phyloP scores from a whole-genome alignment of 2,329 filamentous ascomycete genomes.

The Sporothrix humicola region DNA sequence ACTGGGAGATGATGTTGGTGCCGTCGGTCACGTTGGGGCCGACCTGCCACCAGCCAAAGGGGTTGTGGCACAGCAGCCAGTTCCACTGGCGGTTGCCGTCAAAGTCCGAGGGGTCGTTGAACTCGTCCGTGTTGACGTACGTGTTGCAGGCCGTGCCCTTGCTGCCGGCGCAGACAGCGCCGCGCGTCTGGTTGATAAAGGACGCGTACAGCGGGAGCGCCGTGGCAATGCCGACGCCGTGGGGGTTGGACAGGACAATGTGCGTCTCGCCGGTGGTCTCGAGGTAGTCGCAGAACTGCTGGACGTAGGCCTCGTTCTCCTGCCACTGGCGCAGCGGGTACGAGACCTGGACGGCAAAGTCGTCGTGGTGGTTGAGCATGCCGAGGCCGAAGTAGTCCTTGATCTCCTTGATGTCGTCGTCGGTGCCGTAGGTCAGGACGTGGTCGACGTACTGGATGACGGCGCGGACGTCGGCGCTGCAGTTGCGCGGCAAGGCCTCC shows the following conservation, averaged over 20 bases:
- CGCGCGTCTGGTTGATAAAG: constrained; percentile 51
- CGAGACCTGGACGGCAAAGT: constrained; percentile 47
- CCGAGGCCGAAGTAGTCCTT: constrained; percentile 57
- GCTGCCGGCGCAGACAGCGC: constrained; percentile 52
- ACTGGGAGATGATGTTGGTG: constrained; percentile 46
- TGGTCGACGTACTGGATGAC: constrained; percentile 60
- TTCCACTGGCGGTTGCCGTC: constrained; percentile 57
- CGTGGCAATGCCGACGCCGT: constrained; percentile 56
- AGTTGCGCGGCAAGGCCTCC: constrained; percentile 61
- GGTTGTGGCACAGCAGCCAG: constrained; percentile 62
- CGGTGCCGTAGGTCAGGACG: constrained; percentile 48
- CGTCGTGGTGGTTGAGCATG: constrained; percentile 48
- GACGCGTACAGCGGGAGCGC: constrained; percentile 58
- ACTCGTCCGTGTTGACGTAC: constrained; percentile 46
- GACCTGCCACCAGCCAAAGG: constrained; percentile 46
- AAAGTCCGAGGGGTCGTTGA: constrained; percentile 48
- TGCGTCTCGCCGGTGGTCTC: constrained; percentile 40
- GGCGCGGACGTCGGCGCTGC: constrained; percentile 55
- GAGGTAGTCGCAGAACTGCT: constrained; percentile 55
- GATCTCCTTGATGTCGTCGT: constrained; percentile 49
- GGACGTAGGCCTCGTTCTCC: constrained; percentile 51
- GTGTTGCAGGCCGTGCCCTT: constrained; percentile 49
- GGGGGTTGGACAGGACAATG: constrained; percentile 45
- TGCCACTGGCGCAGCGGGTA: constrained; percentile 58
- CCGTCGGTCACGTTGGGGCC: constrained; percentile 53